Evolutionary conservation across 306 rosid species (phyloP).

Genomic region (Rubus idaeus): DNA sequence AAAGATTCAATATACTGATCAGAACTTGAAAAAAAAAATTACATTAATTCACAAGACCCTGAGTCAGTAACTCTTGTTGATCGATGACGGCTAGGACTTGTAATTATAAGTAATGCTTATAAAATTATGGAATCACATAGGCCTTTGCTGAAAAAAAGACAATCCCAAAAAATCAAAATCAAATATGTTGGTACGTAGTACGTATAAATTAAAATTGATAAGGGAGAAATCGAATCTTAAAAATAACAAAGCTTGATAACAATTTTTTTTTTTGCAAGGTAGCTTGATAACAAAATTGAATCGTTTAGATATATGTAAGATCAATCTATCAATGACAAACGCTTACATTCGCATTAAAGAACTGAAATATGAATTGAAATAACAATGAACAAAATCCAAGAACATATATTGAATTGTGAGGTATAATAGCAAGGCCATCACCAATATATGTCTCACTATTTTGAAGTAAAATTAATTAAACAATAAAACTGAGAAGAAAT

Average conservation of each 20-base stretch:
- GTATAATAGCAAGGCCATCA: not conserved
- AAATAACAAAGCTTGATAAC: not conserved
- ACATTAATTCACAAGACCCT: not conserved
- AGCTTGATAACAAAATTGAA: no score
- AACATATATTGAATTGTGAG: conserved; percentile 14
- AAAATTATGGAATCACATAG: not conserved
- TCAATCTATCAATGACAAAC: conserved; percentile 13
- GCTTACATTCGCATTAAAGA: conserved; percentile 8
- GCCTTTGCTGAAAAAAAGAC: not conserved
- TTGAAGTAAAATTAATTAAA: not conserved
- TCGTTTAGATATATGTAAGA: not conserved
- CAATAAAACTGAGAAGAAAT: not conserved
- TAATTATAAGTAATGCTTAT: not conserved
- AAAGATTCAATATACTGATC: conserved; percentile 3
- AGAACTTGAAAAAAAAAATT: not conserved
- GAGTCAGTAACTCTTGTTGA: not conserved
- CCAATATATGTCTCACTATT: not conserved
- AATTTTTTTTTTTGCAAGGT: no score
- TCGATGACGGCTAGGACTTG: not conserved
- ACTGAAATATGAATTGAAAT: conserved; percentile 3
- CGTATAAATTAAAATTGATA: not conserved
- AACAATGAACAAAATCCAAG: conserved; percentile 24
- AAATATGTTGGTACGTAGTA: not conserved
- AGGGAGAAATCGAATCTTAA: not conserved
- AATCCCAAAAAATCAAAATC: not conserved